Base-by-base conservation (phyloP, 148 eudicot genomes). In the Dysphania ambrosioides region DNA sequence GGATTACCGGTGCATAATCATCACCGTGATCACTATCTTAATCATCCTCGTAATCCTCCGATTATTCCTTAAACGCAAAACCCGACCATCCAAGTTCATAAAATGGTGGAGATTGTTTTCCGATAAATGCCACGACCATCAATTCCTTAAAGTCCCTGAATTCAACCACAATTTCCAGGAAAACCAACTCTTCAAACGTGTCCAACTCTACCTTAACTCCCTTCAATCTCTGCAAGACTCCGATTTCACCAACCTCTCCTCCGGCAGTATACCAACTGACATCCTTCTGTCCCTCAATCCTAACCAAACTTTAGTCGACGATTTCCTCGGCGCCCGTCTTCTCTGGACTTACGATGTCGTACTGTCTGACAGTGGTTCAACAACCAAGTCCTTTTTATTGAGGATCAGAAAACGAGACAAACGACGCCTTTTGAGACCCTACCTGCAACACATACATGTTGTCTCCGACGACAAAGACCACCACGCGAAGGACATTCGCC, bases 361-460 rank as follows among this genome's bases (percentile, higher is more conserved):
- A 2, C 47, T 13, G 7, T 40, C 44, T n/a, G 27, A 65, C 53
- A 65, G 4, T 0, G 42, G n/a, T n/a, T n/a, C 42, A 0, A 7
- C 27, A 0, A 5, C 41, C 15, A 72, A 79, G 24, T 72, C 79
- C 47, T 85, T 93, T 1, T 68, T 86, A 32, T 55, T 93, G 53
- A 82, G 68, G 72, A 84, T 93, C 35, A 87, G 90, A 58, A 88
- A 79, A 59, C 85, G 90, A 36, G 98, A 93, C 59, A 93, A 91
- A 78, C 80, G 90, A 0, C 84, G 98, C 7, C 80, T 93, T 38
- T 80, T 93, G 13, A 78, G 83, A 9, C 87, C 93, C 3, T 93
- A 93, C 51, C 76, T 93, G 2, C 97, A 93, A 41, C 94, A 91
- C 64, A 86, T 93, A 11, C 88, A 88, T 69, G 72, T 88, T 0